phyloP scores from a whole-genome alignment of 192 early-diverging fungal species.

The Pilobolus umbonatus region DNA sequence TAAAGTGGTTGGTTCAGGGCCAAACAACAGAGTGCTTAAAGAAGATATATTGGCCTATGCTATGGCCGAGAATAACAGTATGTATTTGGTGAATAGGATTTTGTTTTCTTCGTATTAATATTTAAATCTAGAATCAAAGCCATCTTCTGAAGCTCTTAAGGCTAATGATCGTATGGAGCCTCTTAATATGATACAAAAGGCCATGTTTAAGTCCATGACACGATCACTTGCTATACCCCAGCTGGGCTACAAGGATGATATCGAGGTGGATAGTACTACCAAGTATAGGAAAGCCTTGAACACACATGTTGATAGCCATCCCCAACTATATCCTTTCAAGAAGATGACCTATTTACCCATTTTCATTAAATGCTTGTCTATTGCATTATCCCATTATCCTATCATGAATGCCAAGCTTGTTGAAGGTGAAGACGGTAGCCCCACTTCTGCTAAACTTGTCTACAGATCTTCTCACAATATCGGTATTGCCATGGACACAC shows the following conservation, averaged over 20 bases:
- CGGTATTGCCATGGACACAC: conserved; percentile 97
- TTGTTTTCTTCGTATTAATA: no score
- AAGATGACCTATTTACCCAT: conserved; percentile 95
- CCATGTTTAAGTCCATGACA: conserved; percentile 97
- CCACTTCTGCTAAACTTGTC: conserved; percentile 51
- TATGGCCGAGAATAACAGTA: background rate
- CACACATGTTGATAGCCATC: conserved; percentile 43
- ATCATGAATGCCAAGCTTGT: conserved; percentile 78
- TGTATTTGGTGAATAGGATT: no score
- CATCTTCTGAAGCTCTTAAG: no score
- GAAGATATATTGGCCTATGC: conserved; percentile 77
- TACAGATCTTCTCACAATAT: conserved; percentile 87
- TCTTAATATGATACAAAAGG: conserved; percentile 67
- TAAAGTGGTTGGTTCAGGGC: conserved; percentile 74
- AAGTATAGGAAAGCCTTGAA: conserved; percentile 66
- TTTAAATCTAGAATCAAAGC: no score
- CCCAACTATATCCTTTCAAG: conserved; percentile 46
- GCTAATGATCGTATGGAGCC: conserved; percentile 14
- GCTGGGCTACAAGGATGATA: conserved; percentile 91
- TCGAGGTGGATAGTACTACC: conserved; percentile 67
- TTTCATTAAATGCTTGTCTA: conserved; percentile 85
- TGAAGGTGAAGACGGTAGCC: conserved; percentile 27
- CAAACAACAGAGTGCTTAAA: conserved; percentile 83
- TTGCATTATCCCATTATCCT: conserved; percentile 79
- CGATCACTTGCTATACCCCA: conserved; percentile 89